phyloP scores from a whole-genome alignment of 176 grass and related monocot genomes.

The Avena insularis region DNA sequence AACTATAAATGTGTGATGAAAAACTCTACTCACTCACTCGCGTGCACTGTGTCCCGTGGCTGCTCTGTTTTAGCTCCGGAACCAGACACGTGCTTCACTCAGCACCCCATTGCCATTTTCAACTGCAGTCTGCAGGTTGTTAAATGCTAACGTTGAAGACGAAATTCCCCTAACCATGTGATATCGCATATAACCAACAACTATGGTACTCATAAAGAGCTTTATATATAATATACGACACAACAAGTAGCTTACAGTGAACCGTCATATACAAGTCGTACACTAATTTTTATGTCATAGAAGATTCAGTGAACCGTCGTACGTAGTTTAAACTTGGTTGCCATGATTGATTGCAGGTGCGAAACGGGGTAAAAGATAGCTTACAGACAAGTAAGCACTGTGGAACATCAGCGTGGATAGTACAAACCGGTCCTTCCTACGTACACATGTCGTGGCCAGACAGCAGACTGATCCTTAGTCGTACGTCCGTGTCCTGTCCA shows the following conservation, averaged over 20 bases:
- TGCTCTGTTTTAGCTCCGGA: background rate
- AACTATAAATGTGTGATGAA: background rate
- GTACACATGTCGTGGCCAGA: background rate
- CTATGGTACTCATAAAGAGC: background rate
- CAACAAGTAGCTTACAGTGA: too few species aligned
- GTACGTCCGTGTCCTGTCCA: background rate
- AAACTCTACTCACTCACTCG: background rate
- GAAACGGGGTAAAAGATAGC: conserved; percentile 4
- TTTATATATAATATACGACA: background rate
- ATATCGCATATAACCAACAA: background rate
- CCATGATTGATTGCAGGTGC: conserved; percentile 1
- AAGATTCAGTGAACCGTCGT: background rate
- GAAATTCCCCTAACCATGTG: background rate
- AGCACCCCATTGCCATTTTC: too few species aligned
- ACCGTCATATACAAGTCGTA: background rate
- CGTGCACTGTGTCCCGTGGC: background rate
- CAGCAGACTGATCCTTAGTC: background rate
- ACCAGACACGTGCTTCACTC: background rate
- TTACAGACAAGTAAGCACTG: background rate
- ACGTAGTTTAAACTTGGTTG: background rate
- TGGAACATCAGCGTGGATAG: background rate
- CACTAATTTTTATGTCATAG: background rate
- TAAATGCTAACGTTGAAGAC: too few species aligned
- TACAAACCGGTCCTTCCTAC: background rate
- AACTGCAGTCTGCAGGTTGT: too few species aligned